A percentile compares a stretch with the other conserved stretches of the same genome.
These are phyloP conservation scores for Magnaporthiopsis incrustans DNA, from an alignment of 2,329 filamentous ascomycete species.

Conservation along the genomic window DNA sequence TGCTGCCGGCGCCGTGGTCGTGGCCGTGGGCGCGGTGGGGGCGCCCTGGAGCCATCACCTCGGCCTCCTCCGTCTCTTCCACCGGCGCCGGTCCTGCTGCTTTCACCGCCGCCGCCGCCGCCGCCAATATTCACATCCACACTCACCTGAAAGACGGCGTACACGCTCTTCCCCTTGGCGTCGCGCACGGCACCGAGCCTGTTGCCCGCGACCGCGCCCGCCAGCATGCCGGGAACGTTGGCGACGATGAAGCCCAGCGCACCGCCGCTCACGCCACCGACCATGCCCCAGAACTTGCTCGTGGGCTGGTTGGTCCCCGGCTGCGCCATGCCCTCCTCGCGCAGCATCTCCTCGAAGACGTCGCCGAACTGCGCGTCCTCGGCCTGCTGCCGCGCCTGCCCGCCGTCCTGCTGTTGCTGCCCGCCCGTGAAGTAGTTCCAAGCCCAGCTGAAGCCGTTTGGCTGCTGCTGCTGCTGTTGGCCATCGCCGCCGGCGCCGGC, in stretches of 20 bases:
- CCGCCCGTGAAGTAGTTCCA: slow-evolving; percentile 49
- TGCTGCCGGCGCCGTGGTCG: not conserved
- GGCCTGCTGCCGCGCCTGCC: slow-evolving; percentile 41
- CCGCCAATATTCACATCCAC: slow-evolving; percentile 6
- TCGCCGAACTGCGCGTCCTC: slow-evolving; percentile 80
- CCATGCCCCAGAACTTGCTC: slow-evolving; percentile 74
- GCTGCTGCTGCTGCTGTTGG: slow-evolving; percentile 23
- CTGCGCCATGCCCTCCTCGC: slow-evolving; percentile 76
- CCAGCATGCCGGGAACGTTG: slow-evolving; percentile 81
- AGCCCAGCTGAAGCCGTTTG: slow-evolving; percentile 67
- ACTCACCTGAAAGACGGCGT: slow-evolving; percentile 67
- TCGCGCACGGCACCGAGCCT: slow-evolving; percentile 84
- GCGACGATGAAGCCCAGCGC: slow-evolving; percentile 92
- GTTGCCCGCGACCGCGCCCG: slow-evolving; percentile 88
- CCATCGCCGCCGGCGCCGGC: slow-evolving; percentile 22
- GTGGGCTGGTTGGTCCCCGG: slow-evolving; percentile 51
- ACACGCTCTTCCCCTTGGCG: slow-evolving; percentile 89
- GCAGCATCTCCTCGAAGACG: slow-evolving; percentile 84
- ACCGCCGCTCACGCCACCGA: slow-evolving; percentile 80
- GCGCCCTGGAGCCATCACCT: not conserved
- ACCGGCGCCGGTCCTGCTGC: not conserved
- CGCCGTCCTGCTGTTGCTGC: slow-evolving; percentile 18
- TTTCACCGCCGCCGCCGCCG: not conserved
- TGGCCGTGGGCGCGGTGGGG: not conserved
- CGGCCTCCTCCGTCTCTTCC: not conserved